Base-by-base conservation (phyloP, 139 green algal species). In the Nannochloris sp. region DNA sequence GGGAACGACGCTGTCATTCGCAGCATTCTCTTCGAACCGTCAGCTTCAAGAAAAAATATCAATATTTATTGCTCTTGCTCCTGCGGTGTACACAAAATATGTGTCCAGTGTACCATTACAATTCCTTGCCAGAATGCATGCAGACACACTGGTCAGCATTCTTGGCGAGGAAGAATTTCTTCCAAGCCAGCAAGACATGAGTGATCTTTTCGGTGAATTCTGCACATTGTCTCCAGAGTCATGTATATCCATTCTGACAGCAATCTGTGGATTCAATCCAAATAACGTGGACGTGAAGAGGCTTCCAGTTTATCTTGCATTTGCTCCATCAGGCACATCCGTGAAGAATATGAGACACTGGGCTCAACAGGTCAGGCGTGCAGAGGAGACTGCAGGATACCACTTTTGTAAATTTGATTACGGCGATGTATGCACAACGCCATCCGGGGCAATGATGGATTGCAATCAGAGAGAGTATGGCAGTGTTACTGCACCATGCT, bases 1-100 rank as follows among this genome's bases (percentile, higher is more conserved):
- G 62, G 83, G 83, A 37, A 85, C 81, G 1, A 88, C 81, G 7
- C 71, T 84, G 21, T 44, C 62, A 11, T 69, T 90, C 24, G 82
- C 80, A 24, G 71, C 80, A 18, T 72, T 92, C 27, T 60, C 64
- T 15, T 60, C 60, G 2, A 56, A 80, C 18, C 48, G 62, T 3
- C 46, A 48, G 4, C 68, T 87, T 29, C 69, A 67, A 16, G 25
- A 61, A 16, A 61, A 62, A 57, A 43, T 91, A 7, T 67, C 56
- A 46, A 44, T 84, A 19, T 69, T 73, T 0, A 72, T 83, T 27
- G 71, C 78, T 48, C 48, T 93, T 54, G 86, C 72, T 4, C 86
- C 86, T 0, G 84, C 85, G 4, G 74, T 75, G 11, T 87, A 79
- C 60, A 71, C 75, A 44, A 68, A 74, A 18, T 74, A 78, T 64